Base-by-base conservation (phyloP, 306 rosid species). In the Cicer bijugum region DNA sequence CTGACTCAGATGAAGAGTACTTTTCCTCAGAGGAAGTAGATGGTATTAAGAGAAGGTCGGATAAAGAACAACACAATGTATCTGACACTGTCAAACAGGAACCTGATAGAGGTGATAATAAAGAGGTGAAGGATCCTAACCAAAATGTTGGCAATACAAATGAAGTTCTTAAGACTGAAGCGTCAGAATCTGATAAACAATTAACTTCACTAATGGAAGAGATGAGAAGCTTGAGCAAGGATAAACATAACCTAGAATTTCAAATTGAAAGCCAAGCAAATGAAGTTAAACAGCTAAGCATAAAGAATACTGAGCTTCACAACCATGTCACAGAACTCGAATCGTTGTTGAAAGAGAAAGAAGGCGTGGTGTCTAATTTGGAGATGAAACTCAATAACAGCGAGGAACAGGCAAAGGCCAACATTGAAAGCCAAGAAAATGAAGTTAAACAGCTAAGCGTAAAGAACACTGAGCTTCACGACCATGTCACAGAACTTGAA, bases 11-110 rank as follows among this genome's bases (percentile, higher is more conserved):
- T 12, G 83, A 86, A 0, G 96, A 93, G 68, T 88, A 89, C 71
- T 89, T 75, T 75, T 93, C 96, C 39, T 81, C 98, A 0, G 93
- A 89, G 46, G 97, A 91, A 75, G 16, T 58, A 45, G 89, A 85
- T 20, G 35, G 6, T 33, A 71, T 19, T 38, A 73, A 16, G 58
- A 56, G 38, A 77, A 81, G 67, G 9, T 66, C 68, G 60, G 84
- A 67, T 40, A 42, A 42, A 17, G 89, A 52, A 44, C 61, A 53
- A 2, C 16, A 56, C n/a, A 12, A 0, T 20, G 1, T 8, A 33
- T 39, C 61, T 9, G 67, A 71, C 39, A 70, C 65, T 20, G 5
- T 56, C 23, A 72, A 7, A 59, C 67, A 67, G 10, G 78, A 71
- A n/a, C 37, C 46, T 33, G 78, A 74, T 19, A 46, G 15, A 5